Conservation (phyloP, 306 rosid species). For the Sesbania bispinosa region DNA sequence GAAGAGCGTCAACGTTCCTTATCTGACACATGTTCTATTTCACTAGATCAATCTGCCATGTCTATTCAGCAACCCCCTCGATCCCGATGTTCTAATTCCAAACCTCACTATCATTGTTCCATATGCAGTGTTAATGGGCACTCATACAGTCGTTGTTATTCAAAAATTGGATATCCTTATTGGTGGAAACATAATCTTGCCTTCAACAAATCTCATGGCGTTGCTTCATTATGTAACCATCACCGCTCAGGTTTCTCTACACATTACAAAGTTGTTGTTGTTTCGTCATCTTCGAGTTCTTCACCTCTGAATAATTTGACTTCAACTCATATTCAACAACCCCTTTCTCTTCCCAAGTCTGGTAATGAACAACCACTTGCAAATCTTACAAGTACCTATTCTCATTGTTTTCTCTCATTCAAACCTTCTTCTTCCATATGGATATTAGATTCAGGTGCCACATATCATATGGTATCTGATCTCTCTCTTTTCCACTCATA, state of each 20-base stretch:
- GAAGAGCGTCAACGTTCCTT: neutral
- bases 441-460: neutral
- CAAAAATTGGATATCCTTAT: neutral
- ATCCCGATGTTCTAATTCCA: neutral
- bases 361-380: neutral
- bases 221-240: neutral
- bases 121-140: neutral
- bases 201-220: neutral
- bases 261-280: neutral
- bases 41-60: neutral
- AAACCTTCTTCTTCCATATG: neutral
- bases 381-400: neutral
- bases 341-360: neutral
- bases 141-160: neutral
- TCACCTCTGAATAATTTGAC: neutral
- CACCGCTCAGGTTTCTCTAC: neutral
- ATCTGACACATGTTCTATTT: neutral
- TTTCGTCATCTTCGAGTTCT: neutral
- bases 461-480: neutral
- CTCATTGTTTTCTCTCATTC: neutral
- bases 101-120: too few relatives aligned
- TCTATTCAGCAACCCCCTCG: neutral
- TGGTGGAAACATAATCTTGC: neutral
- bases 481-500: neutral
- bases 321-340: neutral